Evolutionary conservation across 305 asterid genomes (phyloP), one percentile per base, ranked within the genome.

Genomic region (Vinca major): DNA sequence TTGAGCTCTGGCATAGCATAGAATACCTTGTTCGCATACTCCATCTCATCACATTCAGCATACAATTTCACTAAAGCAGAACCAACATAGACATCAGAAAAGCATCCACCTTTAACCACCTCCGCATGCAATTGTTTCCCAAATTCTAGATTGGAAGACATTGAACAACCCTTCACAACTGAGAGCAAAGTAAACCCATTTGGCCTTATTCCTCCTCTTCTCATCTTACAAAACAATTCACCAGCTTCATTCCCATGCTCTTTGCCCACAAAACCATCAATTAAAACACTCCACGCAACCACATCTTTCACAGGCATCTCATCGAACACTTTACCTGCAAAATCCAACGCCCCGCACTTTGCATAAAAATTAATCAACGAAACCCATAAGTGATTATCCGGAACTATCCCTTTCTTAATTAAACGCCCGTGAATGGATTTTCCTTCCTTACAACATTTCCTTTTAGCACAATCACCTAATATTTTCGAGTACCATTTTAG

Each of bases 181-280:
- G 91, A 83, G 43, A 96, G 93, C 81, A 89, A 74, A 49, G 96
- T 89, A 70, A 87, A 91, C 78, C 83, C 90, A 67, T 91, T 91
- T 8, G 91, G 90, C 75, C 82, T 84, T 63, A 89, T 81, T 53
- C 77, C 81, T 68, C 67, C 91, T 72, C 78, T 83, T 83, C 75
- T 80, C 96, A 91, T 89, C 69, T 83, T 85, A 75, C 83, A 79
- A 63, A 87, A 84, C 73, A 91, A 79, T 70, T 77, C 81, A 74
- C 74, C 69, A 71, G 89, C 83, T 63, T 86, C 85, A 36, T 53
- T 10, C 4, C 85, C 88, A 67, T 71, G 77, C 60, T 93, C 96
- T 85, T 73, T 77, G 65, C 93, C 89, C 63, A 91, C 92, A 80
- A 84, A 89, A 48, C 97, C 97, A 1, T 92, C 80, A 74, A 91